Evolutionary conservation across 371 early-diverging fungal genomes (phyloP).

Genomic region (Lichtheimia ornata): DNA sequence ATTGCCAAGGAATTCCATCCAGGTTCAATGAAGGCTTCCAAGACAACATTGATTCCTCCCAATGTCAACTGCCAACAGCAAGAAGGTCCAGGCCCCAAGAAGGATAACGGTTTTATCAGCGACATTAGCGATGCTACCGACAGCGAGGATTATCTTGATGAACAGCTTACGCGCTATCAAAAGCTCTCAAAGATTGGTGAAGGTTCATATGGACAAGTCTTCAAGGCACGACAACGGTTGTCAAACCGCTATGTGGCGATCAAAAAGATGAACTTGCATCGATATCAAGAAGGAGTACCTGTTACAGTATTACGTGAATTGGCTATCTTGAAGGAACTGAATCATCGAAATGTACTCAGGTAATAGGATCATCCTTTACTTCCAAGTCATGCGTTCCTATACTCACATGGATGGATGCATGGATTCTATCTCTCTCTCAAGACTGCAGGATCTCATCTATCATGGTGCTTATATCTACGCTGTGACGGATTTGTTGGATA

Average conservation of each 20-base stretch:
- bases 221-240: constrained; percentile 81
- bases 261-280: constrained; percentile 89
- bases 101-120: background rate
- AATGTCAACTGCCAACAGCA: too few relatives aligned
- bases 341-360: constrained; percentile 91
- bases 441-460: constrained; percentile 92
- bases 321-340: constrained; percentile 92
- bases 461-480: constrained; percentile 89
- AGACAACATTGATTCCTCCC: too few relatives aligned
- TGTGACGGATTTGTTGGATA: constrained; percentile 95
- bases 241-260: constrained; percentile 89
- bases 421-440: constrained; percentile 23
- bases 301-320: constrained; percentile 97
- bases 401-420: background rate
- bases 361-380: constrained; percentile 19
- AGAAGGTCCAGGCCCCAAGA: too few relatives aligned
- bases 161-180: constrained; percentile 54
- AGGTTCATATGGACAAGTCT: constrained; percentile 97
- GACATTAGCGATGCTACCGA: background rate
- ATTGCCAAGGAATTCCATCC: too few relatives aligned
- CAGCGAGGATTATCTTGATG: constrained; percentile 6
- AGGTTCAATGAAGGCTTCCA: too few relatives aligned
- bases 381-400: too few relatives aligned
- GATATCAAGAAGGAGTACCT: constrained; percentile 92
- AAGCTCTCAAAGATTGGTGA: constrained; percentile 95